Evolutionary conservation across 177 flowering plant genomes (phyloP).

Genomic region (Vitis hybrid): DNA sequence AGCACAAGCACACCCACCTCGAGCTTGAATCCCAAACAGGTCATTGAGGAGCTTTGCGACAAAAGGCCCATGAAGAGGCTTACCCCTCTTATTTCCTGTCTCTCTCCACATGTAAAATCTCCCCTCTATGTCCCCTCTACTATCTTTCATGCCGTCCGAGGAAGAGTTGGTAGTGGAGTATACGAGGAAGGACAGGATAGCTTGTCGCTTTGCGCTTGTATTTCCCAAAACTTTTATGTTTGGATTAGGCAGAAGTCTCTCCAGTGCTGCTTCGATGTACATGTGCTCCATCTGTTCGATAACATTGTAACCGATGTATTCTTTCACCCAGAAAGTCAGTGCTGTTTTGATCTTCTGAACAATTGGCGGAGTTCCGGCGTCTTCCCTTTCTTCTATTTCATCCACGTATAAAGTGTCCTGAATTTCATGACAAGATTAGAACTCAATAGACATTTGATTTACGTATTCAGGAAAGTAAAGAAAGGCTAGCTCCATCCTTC

Average conservation of each 20-base stretch:
- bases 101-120: conserved; percentile 38
- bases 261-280: conserved; percentile 41
- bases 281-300: conserved; percentile 43
- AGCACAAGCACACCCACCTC: conserved; percentile 91
- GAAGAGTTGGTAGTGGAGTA: conserved; percentile 33
- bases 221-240: conserved; percentile 62
- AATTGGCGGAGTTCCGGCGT: conserved; percentile 77
- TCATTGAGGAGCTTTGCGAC: conserved; percentile 74
- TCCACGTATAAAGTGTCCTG: conserved; percentile 69
- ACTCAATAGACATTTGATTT: not conserved
- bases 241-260: conserved; percentile 54
- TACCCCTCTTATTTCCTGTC: conserved; percentile 40
- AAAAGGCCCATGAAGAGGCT: conserved; percentile 71
- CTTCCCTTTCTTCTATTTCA: conserved; percentile 80
- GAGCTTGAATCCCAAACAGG: conserved; percentile 81
- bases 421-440: not conserved
- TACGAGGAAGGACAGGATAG: conserved; percentile 67
- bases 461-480: not conserved
- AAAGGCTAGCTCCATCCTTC: no score
- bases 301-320: conserved; percentile 52
- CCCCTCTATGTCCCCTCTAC: conserved; percentile 1
- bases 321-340: conserved; percentile 82
- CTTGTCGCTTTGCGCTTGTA: conserved; percentile 44
- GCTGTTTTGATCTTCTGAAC: conserved; percentile 69
- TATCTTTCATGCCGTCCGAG: not conserved